These are phyloP conservation scores for Alternaria brassicicola DNA, from an alignment of 2,329 filamentous ascomycete species.

Conservation along the genomic window DNA sequence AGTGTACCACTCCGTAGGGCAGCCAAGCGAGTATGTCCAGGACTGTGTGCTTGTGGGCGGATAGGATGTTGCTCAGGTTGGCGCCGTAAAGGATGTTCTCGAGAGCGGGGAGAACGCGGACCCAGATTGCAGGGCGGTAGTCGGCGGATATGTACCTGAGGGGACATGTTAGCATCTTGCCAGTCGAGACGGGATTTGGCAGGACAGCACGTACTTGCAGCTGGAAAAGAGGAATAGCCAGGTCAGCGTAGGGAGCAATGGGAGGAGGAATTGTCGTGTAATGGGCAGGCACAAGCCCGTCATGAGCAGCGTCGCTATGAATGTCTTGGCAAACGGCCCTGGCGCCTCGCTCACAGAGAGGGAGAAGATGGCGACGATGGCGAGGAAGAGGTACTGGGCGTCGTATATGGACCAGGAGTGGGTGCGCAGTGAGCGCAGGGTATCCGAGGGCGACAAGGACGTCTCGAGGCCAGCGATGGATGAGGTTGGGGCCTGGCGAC, in stretches of 20 bases:
- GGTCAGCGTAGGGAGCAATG: conserved; percentile 80
- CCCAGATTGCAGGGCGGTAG: conserved; percentile 92
- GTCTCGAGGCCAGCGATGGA: conserved; percentile 78
- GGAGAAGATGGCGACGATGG: conserved; percentile 78
- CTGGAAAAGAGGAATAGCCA: conserved; percentile 93
- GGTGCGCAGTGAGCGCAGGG: conserved; percentile 73
- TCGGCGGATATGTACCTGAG: conserved; percentile 84
- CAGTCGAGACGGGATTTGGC: not conserved
- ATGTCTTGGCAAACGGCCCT: conserved; percentile 78
- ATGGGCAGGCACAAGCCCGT: conserved; percentile 78
- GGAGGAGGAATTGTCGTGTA: conserved; percentile 89
- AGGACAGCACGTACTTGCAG: conserved; percentile 73
- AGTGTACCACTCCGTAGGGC: conserved; percentile 90
- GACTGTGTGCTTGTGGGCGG: conserved; percentile 81
- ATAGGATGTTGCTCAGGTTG: conserved; percentile 94
- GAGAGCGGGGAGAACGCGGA: conserved; percentile 88
- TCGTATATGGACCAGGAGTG: conserved; percentile 85
- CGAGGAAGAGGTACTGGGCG: conserved; percentile 79
- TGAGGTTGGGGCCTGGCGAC: conserved; percentile 69
- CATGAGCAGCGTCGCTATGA: conserved; percentile 69
- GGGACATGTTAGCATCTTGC: conserved; percentile 22
- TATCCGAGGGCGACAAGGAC: conserved; percentile 81
- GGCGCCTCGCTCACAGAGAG: conserved; percentile 80
- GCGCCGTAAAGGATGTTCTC: conserved; percentile 97
- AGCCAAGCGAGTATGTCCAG: conserved; percentile 92